Evolutionary conservation across 176 grass and related monocot genomes (phyloP).

Genomic region (Rhynchospora tenuis): DNA sequence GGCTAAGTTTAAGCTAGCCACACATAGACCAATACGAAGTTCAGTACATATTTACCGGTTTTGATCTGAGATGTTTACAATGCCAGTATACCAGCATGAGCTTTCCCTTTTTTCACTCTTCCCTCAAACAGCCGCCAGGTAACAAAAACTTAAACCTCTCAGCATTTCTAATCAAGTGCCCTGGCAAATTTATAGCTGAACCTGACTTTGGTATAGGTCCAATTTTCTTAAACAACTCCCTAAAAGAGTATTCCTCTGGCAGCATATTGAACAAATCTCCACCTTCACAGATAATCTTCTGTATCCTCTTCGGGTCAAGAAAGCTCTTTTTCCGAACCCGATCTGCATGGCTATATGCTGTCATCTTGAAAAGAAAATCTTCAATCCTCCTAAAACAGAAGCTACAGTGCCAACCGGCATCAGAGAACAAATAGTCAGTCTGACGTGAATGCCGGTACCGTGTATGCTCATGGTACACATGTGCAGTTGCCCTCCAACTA

Average conservation of each 20-base stretch:
- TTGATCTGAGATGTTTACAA: not conserved
- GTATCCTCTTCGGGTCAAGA: constrained; percentile 66
- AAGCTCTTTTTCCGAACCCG: constrained; percentile 51
- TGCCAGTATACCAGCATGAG: not conserved
- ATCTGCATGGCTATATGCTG: constrained; percentile 84
- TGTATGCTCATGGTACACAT: constrained; percentile 53
- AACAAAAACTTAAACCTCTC: constrained; percentile 75
- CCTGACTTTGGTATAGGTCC: constrained; percentile 55
- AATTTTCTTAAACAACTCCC: constrained; percentile 80
- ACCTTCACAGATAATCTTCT: constrained; percentile 81
- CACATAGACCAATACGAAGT: not conserved
- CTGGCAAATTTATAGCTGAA: constrained; percentile 80
- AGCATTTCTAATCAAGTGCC: constrained; percentile 61
- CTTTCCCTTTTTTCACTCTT: constrained; percentile 21
- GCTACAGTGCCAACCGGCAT: constrained; percentile 93
- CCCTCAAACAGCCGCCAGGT: constrained; percentile 84
- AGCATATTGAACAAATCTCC: constrained; percentile 92
- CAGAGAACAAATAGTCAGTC: constrained; percentile 65
- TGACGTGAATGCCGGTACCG: constrained; percentile 75
- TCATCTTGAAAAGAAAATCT: constrained; percentile 95
- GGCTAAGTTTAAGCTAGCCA: constrained; percentile 1
- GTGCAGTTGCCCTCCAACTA: constrained; percentile 75
- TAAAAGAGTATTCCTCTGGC: constrained; percentile 89
- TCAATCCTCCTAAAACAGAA: constrained; percentile 90
- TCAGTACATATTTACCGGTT: not conserved